A percentile compares a stretch with the other conserved stretches of the same genome.
Conservation (phyloP, 495 filamentous ascomycete genomes). For the Bathelium albidoporum region DNA sequence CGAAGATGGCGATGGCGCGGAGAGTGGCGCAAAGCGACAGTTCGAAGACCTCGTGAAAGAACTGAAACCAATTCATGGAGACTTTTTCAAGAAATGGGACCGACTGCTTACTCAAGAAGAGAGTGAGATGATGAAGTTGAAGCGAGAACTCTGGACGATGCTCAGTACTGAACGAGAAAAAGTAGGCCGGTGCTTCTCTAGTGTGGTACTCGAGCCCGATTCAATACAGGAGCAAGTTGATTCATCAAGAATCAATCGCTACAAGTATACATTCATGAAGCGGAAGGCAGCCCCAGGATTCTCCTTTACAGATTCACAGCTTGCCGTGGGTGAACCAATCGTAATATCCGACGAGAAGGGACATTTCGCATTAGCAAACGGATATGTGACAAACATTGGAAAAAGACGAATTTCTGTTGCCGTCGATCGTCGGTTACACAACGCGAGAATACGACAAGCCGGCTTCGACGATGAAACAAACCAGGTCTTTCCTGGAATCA, state of each 20-base stretch:
- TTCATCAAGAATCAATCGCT: conserved; percentile 71
- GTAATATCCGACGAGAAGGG: conserved; percentile 94
- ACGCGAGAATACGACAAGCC: conserved; percentile 60
- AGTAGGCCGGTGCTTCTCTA: conserved; percentile 65
- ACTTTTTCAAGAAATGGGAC: conserved; percentile 94
- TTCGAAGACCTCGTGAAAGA: conserved; percentile 68
- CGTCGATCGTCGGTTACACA: conserved; percentile 79
- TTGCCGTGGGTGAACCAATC: conserved; percentile 81
- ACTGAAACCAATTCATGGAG: conserved; percentile 57
- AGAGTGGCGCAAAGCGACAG: conserved; percentile 61
- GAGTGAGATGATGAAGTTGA: conserved; percentile 69
- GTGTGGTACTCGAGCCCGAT: conserved; percentile 62
- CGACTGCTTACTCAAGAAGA: conserved; percentile 88
- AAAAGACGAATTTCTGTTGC: conserved; percentile 69
- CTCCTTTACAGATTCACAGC: conserved; percentile 83
- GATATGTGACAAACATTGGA: conserved; percentile 69
- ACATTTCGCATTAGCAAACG: conserved; percentile 87
- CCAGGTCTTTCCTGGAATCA: conserved; percentile 82
- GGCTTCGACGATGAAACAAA: conserved; percentile 68
- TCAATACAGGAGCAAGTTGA: conserved; percentile 3
- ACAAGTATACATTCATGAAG: conserved; percentile 72
- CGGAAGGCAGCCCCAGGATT: conserved; percentile 45
- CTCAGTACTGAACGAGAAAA: conserved; percentile 78
- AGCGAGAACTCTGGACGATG: conserved; percentile 91
- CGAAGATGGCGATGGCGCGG: conserved; percentile 72